Percentiles rank a stretch among this genome's conserved stretches.
phyloP scores from a whole-genome alignment of 805 yeast genomes.

The Starmerella khaoyaiensis region DNA sequence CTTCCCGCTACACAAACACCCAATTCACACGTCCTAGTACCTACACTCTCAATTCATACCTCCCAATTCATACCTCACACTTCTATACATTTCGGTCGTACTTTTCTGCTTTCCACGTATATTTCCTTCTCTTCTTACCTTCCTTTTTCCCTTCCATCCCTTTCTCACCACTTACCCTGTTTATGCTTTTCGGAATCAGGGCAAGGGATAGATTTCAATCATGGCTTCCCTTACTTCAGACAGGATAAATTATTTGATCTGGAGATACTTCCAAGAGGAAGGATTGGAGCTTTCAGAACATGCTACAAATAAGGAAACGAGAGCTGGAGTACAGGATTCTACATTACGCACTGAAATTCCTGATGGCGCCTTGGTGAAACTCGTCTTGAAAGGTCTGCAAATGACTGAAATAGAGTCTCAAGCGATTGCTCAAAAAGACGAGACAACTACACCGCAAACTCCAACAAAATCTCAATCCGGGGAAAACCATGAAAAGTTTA shows the following conservation, averaged over 20 bases:
- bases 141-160: too few species aligned
- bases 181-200: too few species aligned
- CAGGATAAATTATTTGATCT: slow-evolving; percentile 78
- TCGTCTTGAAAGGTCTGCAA: slow-evolving; percentile 77
- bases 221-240: slow-evolving; percentile 42
- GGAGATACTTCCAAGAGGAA: slow-evolving; percentile 80
- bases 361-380: slow-evolving; percentile 67
- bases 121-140: too few species aligned
- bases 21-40: too few species aligned
- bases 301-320: slow-evolving; percentile 66
- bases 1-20: too few species aligned
- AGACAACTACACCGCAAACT: neutral
- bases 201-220: too few species aligned
- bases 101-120: too few species aligned
- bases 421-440: neutral
- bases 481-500: neutral
- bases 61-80: too few species aligned
- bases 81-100: too few species aligned
- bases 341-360: slow-evolving; percentile 42
- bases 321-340: slow-evolving; percentile 43
- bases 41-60: too few species aligned
- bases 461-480: neutral
- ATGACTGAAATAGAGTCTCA: slow-evolving; percentile 50
- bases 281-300: slow-evolving; percentile 57
- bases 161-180: too few species aligned